Percentiles rank a stretch among this genome's conserved stretches.
phyloP scores from a whole-genome alignment of 345 rosid genomes.

The Stellera chamaejasme region DNA sequence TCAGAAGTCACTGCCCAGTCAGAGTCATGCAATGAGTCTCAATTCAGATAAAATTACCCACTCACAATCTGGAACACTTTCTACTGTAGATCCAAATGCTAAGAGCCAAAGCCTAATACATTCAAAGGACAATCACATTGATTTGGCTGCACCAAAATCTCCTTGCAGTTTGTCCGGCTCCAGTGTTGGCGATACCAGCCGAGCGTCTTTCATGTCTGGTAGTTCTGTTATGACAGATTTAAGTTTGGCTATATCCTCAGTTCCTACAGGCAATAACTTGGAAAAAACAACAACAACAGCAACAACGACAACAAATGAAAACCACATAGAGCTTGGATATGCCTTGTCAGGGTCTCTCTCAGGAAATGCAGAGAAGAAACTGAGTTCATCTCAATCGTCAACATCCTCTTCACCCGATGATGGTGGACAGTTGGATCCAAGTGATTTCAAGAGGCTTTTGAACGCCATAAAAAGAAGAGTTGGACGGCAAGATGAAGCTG shows the following conservation, averaged over 20 bases:
- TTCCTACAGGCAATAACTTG: conserved; percentile 22
- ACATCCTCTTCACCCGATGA: conserved; percentile 28
- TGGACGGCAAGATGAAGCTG: conserved; percentile 61
- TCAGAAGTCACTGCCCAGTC: conserved; percentile 11
- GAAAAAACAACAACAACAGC: conserved; percentile 12
- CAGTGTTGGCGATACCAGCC: conserved; percentile 27
- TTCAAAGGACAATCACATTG: conserved; percentile 21
- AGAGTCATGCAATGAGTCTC: conserved; percentile 14
- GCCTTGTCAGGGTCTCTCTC: conserved; percentile 18
- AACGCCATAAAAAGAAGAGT: conserved; percentile 38
- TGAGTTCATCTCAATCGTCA: conserved; percentile 26
- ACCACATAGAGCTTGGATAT: conserved; percentile 11
- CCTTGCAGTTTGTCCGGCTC: conserved; percentile 38
- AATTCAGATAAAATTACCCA: conserved; percentile 19
- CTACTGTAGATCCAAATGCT: conserved; percentile 15
- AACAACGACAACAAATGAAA: conserved; percentile 14
- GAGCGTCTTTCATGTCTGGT: conserved; percentile 34
- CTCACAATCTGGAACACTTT: conserved; percentile 12
- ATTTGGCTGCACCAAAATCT: conserved; percentile 19
- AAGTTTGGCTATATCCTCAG: conserved; percentile 35
- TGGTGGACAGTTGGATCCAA: conserved; percentile 15
- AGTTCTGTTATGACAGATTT: conserved; percentile 53
- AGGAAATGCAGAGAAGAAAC: conserved; percentile 13
- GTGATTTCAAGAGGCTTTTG: conserved; percentile 43
- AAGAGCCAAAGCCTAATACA: conserved; percentile 24